These are phyloP conservation scores for Angomonas ambiguus DNA, from an alignment of 208 protist species.

Conservation along the genomic window DNA sequence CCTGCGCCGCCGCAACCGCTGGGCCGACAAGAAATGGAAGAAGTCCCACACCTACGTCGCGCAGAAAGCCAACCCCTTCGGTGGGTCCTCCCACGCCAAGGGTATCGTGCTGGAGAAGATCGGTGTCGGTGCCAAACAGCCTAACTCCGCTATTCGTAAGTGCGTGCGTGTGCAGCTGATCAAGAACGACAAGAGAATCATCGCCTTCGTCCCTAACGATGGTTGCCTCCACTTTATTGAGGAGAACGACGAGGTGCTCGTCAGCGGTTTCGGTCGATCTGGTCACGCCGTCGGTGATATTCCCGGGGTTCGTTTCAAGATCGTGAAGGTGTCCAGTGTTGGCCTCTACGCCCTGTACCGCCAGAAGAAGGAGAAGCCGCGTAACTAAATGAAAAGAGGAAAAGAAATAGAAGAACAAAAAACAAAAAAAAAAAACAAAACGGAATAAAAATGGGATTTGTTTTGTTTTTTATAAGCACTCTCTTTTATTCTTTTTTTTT, in stretches of 20 bases:
- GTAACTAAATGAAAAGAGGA: no score
- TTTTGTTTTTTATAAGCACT: slow-evolving; percentile 21
- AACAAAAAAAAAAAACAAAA: background rate
- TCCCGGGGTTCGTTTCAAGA: slow-evolving; percentile 99
- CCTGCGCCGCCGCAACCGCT: slow-evolving; percentile 92
- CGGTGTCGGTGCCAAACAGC: slow-evolving; percentile 99
- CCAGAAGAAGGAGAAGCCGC: slow-evolving; percentile 99
- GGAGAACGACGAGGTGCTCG: slow-evolving; percentile 99
- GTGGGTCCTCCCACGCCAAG: slow-evolving; percentile 98
- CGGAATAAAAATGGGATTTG: background rate
- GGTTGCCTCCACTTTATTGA: slow-evolving; percentile 99
- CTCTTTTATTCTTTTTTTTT: slow-evolving; percentile 15
- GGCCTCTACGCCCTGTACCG: slow-evolving; percentile 97
- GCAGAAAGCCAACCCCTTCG: slow-evolving; percentile 98
- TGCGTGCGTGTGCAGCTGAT: slow-evolving; percentile 99
- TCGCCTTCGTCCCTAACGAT: slow-evolving; percentile 99
- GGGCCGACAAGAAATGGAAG: slow-evolving; percentile 98
- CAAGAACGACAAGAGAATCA: slow-evolving; percentile 99
- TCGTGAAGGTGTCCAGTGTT: slow-evolving; percentile 99
- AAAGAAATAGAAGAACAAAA: no score
- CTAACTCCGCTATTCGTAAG: slow-evolving; percentile 99
- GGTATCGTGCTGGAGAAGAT: slow-evolving; percentile 99
- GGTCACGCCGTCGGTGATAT: slow-evolving; percentile 99
- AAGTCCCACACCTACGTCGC: slow-evolving; percentile 94
- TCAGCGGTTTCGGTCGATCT: slow-evolving; percentile 98